Conservation (phyloP, 768 basidiomycete species). For the Phlebiopsis gigantea region DNA sequence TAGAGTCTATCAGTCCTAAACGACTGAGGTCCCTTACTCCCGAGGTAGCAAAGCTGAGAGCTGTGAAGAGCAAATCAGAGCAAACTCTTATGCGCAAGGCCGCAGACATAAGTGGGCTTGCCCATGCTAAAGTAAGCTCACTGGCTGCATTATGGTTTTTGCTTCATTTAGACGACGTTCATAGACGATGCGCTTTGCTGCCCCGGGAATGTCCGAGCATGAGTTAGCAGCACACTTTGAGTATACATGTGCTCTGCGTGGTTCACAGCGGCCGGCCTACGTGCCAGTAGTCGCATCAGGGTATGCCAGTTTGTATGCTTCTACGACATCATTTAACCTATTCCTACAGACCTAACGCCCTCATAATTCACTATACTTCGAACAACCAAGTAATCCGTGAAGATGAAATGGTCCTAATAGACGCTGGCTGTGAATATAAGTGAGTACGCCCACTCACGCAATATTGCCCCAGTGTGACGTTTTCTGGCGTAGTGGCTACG, state of each 20-base stretch:
- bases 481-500: constrained; percentile 62
- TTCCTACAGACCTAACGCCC: constrained; percentile 68
- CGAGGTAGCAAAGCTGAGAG: constrained; percentile 65
- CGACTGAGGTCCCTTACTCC: constrained; percentile 52
- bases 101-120: constrained; percentile 81
- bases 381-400: constrained; percentile 75
- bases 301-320: constrained; percentile 34
- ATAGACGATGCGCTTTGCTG: constrained; percentile 80
- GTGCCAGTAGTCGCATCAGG: constrained; percentile 97
- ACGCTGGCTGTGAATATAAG: constrained; percentile 93
- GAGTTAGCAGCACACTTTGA: constrained; percentile 81
- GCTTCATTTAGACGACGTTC: too few relatives aligned
- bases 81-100: constrained; percentile 75
- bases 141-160: background rate
- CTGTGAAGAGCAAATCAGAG: constrained; percentile 78
- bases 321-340: background rate
- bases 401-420: constrained; percentile 78
- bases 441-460: constrained; percentile 33
- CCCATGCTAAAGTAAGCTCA: constrained; percentile 70
- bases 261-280: constrained; percentile 88
- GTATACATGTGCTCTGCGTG: constrained; percentile 74
- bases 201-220: constrained; percentile 51
- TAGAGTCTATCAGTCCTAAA: constrained; percentile 47
- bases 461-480: background rate
- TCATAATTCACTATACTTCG: constrained; percentile 91